Base-by-base conservation (phyloP, 2,329 filamentous ascomycete species). In the Ilyonectria robusta region DNA sequence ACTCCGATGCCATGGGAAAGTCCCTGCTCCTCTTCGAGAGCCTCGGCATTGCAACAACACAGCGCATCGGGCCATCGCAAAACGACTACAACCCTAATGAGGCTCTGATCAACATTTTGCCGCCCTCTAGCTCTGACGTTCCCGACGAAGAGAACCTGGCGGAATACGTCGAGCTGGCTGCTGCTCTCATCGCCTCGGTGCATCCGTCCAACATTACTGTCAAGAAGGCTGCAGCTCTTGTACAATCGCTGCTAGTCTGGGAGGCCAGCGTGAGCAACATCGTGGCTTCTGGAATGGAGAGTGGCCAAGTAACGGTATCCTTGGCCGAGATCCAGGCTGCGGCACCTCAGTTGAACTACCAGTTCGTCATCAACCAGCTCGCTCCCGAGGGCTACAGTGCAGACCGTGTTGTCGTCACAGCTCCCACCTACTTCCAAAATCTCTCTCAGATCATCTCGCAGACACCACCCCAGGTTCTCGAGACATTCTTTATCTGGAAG, bases 401-500 rank as follows among this genome's bases (percentile, higher is more conserved):
- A 83, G 85, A 13, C 77, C 93, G 2, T 79, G 85, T 19, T 78
- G 81, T 6, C 79, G 92, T 31, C 82, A 83, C 17, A 21, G 88
- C 89, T 1, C 89, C 90, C 0, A 81, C 85, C 2, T 92, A 92
- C 72, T 81, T 92, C 72, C 83, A 87, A 57, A 85, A 87, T 7
- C 76, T 93, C 1, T 87, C 88, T 6, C 75, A 81, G 1, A 86
- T 92, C 40, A 72, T 94, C 21, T 78, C 83, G 1, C 78, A 84
- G 3, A 88, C 88, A 1, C 78, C 86, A 0, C 82, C 84, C 54
- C 86, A 90, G 50, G 85, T 87, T 0, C 75, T 93, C 2, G 85
- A 89, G 67, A 82, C 84, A 17, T 93, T 90, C 74, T 84, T 93
- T 66, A 78, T 88, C 26, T 92, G 90, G 90, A 91, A 91, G 72